These are phyloP conservation scores for Rubus parviflorus DNA, from an alignment of 306 rosid species.

Conservation along the genomic window DNA sequence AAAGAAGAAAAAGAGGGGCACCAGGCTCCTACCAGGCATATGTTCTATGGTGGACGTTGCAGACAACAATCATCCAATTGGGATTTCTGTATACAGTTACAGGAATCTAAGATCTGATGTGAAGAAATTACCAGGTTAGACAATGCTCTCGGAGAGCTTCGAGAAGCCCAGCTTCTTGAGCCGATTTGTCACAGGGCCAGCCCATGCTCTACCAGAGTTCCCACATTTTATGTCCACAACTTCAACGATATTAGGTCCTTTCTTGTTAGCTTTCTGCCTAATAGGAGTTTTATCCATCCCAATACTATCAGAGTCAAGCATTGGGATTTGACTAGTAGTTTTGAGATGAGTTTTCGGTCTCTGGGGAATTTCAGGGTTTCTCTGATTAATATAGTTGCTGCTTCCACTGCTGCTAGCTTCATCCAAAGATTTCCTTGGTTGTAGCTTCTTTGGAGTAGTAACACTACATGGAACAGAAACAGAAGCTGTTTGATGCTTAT, in stretches of 20 bases:
- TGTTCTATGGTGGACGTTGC: constrained; percentile 68
- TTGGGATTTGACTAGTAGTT: constrained; percentile 62
- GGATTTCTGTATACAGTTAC: constrained; percentile 52
- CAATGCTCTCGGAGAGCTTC: constrained; percentile 71
- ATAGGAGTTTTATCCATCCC: constrained; percentile 43
- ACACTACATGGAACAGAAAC: constrained; percentile 44
- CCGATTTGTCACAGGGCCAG: constrained; percentile 64
- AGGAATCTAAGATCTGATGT: constrained; percentile 61
- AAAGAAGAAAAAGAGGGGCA: constrained; percentile 56
- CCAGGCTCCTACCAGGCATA: constrained; percentile 56
- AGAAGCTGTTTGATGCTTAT: constrained; percentile 43
- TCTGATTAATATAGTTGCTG: constrained; percentile 31
- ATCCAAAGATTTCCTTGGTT: constrained; percentile 57
- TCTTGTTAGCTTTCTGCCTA: constrained; percentile 60
- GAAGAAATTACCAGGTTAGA: constrained; percentile 55
- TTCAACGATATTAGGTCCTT: constrained; percentile 62
- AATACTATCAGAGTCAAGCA: constrained; percentile 56
- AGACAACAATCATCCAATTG: constrained; percentile 43
- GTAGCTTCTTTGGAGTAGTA: constrained; percentile 49
- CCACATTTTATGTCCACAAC: constrained; percentile 86
- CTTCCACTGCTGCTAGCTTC: constrained; percentile 69
- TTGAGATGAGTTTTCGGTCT: constrained; percentile 51
- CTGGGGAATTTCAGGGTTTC: constrained; percentile 41
- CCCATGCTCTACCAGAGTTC: constrained; percentile 70
- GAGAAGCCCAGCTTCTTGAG: constrained; percentile 85